Percentiles rank a stretch among this genome's conserved stretches.
Evolutionary conservation across 192 early-diverging fungal species (phyloP).

Genomic region (Coemansia reversa): DNA sequence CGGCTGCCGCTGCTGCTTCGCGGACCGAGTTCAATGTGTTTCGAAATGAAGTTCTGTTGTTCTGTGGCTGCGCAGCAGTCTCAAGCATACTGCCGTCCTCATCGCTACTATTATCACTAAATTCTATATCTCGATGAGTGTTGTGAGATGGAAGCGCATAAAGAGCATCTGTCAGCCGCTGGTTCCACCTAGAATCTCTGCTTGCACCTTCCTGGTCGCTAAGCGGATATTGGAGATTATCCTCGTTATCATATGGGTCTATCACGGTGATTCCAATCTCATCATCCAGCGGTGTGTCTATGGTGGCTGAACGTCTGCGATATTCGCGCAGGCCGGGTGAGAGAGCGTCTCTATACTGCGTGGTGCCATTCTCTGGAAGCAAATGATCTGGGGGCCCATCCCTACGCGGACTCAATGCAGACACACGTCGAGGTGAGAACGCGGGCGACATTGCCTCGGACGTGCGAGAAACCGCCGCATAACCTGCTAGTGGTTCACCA

Average conservation of each 20-base stretch:
- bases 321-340: neutral
- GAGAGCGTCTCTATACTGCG: neutral
- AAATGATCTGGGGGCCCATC: neutral
- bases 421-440: constrained; percentile 3
- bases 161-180: constrained; percentile 38
- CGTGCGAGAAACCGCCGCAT: neutral
- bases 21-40: constrained; percentile 27
- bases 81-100: neutral
- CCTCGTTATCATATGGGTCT: constrained; percentile 8
- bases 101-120: neutral
- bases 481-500: constrained; percentile 24
- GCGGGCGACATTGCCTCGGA: constrained; percentile 1
- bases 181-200: constrained; percentile 42
- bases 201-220: constrained; percentile 46
- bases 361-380: neutral
- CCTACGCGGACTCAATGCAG: constrained; percentile 5
- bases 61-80: neutral
- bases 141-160: constrained; percentile 15
- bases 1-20: constrained; percentile 22
- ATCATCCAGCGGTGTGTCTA: neutral
- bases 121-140: neutral
- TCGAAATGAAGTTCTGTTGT: constrained; percentile 24
- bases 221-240: constrained; percentile 24
- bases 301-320: constrained; percentile 11
- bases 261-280: neutral